phyloP scores from a whole-genome alignment of 2,329 filamentous ascomycete genomes.

The Dichotomopilus funicola region DNA sequence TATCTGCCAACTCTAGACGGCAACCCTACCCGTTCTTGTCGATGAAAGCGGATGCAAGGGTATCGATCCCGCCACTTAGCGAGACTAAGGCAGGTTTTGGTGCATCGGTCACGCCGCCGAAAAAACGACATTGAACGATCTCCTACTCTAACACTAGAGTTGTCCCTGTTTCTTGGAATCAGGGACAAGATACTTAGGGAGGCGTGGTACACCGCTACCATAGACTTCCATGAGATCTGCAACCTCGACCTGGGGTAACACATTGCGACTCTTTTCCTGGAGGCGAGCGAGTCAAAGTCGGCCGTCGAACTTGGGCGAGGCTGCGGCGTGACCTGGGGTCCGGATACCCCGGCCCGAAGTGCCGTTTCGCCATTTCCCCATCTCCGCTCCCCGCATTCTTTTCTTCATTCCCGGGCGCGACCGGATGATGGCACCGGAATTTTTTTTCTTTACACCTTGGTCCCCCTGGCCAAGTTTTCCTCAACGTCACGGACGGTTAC shows the following conservation, averaged over 20 bases:
- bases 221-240: constrained; percentile 7
- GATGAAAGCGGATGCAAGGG: too few relatives aligned
- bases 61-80: too few relatives aligned
- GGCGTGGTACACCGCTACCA: not conserved
- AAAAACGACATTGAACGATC: too few relatives aligned
- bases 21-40: too few relatives aligned
- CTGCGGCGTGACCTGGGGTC: constrained; percentile 15
- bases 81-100: too few relatives aligned
- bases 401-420: constrained; percentile 15
- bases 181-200: not conserved
- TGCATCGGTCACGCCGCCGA: too few relatives aligned
- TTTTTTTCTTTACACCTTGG: constrained; percentile 4
- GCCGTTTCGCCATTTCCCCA: constrained; percentile 9
- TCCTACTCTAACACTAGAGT: not conserved
- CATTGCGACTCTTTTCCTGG: not conserved
- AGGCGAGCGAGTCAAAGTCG: constrained; percentile 9
- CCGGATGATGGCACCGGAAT: constrained; percentile 7
- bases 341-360: constrained; percentile 15
- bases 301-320: constrained; percentile 4
- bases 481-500: not conserved
- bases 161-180: not conserved
- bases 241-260: constrained; percentile 10
- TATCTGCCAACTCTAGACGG: too few relatives aligned
- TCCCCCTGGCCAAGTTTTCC: constrained; percentile 1
- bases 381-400: constrained; percentile 20